Conservation (phyloP, 2,329 filamentous ascomycete species). For the Ustulina deusta region DNA sequence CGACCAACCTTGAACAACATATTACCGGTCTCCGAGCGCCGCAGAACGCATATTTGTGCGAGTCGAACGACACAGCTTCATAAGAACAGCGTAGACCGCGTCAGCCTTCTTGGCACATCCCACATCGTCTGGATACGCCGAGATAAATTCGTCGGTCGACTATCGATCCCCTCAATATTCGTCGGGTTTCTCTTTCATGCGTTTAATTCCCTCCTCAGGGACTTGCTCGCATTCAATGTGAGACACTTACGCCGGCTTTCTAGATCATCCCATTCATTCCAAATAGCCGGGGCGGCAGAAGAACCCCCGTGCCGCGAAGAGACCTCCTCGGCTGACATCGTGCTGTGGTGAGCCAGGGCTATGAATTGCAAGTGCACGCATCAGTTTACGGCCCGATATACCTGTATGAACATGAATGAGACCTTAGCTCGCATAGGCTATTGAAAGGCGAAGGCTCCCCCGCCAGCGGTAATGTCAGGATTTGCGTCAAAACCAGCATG, state of each 20-base stretch:
- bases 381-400: background rate
- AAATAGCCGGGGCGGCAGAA: slow-evolving; percentile 37
- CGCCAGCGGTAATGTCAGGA: background rate
- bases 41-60: slow-evolving; percentile 23
- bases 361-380: background rate
- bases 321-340: slow-evolving; percentile 25
- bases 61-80: slow-evolving; percentile 12
- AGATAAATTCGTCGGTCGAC: background rate
- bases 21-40: slow-evolving; percentile 28
- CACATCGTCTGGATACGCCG: background rate
- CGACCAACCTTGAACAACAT: slow-evolving; percentile 9
- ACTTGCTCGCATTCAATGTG: slow-evolving; percentile 26
- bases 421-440: background rate
- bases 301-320: slow-evolving; percentile 25
- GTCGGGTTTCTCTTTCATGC: slow-evolving; percentile 20
- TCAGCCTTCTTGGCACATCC: slow-evolving; percentile 25
- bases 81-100: slow-evolving; percentile 15
- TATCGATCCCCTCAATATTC: background rate
- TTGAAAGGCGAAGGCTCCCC: background rate
- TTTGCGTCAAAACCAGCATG: background rate
- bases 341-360: slow-evolving; percentile 14
- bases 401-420: background rate
- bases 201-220: slow-evolving; percentile 10
- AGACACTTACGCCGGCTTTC: slow-evolving; percentile 24
- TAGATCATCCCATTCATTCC: slow-evolving; percentile 19